Evolutionary conservation across 441 rosid species (phyloP).

Genomic region (Dalechampia spathulata): DNA sequence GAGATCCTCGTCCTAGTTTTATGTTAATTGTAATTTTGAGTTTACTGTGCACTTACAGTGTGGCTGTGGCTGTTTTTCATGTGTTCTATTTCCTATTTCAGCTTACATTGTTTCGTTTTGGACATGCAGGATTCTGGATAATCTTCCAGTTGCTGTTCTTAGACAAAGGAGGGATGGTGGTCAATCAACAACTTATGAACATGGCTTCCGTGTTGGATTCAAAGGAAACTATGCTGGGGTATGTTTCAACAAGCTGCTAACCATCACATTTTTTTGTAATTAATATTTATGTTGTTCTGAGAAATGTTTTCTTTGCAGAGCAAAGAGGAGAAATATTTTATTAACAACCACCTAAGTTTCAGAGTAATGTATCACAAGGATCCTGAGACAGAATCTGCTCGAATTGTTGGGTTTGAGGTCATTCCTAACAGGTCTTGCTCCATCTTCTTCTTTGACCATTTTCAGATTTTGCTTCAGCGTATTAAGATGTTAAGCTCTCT

Average conservation of each 20-base stretch:
- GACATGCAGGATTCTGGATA: slow-evolving; percentile 74
- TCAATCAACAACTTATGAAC: slow-evolving; percentile 75
- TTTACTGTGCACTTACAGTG: too few relatives aligned
- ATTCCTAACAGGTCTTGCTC: slow-evolving; percentile 62
- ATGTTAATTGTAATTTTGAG: slow-evolving; percentile 7
- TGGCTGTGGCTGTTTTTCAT: too few relatives aligned
- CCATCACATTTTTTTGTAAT: slow-evolving; percentile 1
- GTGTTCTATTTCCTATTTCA: too few relatives aligned
- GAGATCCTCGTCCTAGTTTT: too few relatives aligned
- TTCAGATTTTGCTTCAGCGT: slow-evolving; percentile 14
- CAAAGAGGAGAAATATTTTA: slow-evolving; percentile 89
- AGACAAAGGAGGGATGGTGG: slow-evolving; percentile 85
- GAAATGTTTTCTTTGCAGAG: slow-evolving; percentile 44
- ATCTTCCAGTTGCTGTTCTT: slow-evolving; percentile 95
- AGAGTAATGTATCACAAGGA: slow-evolving; percentile 89
- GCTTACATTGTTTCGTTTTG: too few relatives aligned
- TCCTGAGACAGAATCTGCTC: slow-evolving; percentile 59
- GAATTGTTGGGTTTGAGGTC: slow-evolving; percentile 95
- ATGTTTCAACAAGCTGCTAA: slow-evolving; percentile 24
- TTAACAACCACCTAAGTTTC: slow-evolving; percentile 87
- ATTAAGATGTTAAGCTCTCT: neutral
- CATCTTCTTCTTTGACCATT: neutral
- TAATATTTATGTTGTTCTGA: slow-evolving; percentile 6
- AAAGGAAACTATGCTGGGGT: slow-evolving; percentile 93
- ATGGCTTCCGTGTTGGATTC: slow-evolving; percentile 89